These are phyloP conservation scores for Epichloe sp. DNA, from an alignment of 2,329 filamentous ascomycete genomes.

Conservation along the genomic window DNA sequence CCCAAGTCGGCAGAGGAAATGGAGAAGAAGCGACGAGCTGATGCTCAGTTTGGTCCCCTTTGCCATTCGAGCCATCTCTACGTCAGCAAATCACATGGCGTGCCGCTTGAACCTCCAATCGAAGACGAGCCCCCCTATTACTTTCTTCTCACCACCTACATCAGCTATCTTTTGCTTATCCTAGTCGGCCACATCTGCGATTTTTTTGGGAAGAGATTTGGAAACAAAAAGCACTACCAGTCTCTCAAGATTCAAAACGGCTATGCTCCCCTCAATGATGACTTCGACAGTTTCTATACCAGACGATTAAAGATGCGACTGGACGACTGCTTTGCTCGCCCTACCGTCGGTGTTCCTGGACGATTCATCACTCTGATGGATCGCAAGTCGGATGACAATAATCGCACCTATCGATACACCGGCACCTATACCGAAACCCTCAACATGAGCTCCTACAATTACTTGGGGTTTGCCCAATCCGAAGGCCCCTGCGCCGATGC, in stretches of 20 bases:
- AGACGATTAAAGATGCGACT: constrained; percentile 84
- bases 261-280: constrained; percentile 84
- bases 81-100: constrained; percentile 74
- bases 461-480: constrained; percentile 94
- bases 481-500: constrained; percentile 92
- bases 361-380: constrained; percentile 89
- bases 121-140: constrained; percentile 98
- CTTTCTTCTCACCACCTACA: constrained; percentile 93
- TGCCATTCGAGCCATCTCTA: constrained; percentile 72
- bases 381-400: constrained; percentile 82
- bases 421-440: constrained; percentile 88
- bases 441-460: constrained; percentile 99
- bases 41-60: constrained; percentile 86
- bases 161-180: constrained; percentile 94
- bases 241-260: constrained; percentile 74
- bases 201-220: constrained; percentile 98
- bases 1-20: constrained; percentile 77
- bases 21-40: constrained; percentile 58
- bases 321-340: constrained; percentile 91
- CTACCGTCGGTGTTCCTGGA: constrained; percentile 85
- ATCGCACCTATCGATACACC: constrained; percentile 76
- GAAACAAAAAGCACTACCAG: constrained; percentile 66
- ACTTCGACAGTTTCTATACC: constrained; percentile 98
- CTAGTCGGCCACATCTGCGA: constrained; percentile 90
- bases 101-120: constrained; percentile 66